Evolutionary conservation across 148 eudicot species (phyloP).

Genomic region (Rheum nobile): DNA sequence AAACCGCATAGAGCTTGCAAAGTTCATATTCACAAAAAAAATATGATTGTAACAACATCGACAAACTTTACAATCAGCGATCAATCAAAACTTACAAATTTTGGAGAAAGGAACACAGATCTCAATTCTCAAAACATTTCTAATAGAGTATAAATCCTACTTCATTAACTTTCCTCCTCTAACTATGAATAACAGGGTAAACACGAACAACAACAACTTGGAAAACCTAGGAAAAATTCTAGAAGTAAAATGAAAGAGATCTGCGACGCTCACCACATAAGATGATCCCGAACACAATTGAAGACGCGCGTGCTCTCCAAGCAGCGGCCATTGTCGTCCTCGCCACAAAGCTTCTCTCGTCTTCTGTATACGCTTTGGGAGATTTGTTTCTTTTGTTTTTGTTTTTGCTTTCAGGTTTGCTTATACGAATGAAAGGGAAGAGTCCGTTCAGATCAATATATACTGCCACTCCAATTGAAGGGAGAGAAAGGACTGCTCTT

Average conservation of each 20-base stretch:
- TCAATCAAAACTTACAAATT: background rate
- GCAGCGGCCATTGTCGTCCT: conserved; percentile 28
- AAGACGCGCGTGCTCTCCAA: conserved; percentile 35
- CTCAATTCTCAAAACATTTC: background rate
- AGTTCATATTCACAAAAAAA: background rate
- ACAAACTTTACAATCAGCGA: background rate
- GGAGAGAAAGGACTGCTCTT: too few species aligned
- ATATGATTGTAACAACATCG: background rate
- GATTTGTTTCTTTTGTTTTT: background rate
- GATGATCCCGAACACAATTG: conserved; percentile 30
- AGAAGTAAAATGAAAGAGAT: background rate
- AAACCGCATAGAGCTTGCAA: background rate
- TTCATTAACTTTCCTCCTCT: background rate
- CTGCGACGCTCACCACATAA: conserved; percentile 32
- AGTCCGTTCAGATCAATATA: background rate
- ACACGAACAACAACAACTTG: background rate
- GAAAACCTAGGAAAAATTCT: background rate
- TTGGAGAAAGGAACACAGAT: background rate
- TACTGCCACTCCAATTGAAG: background rate
- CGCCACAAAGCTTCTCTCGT: background rate
- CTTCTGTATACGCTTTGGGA: background rate
- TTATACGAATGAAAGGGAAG: background rate
- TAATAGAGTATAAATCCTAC: background rate
- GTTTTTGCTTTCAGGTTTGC: background rate
- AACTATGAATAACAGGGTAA: background rate